Evolutionary conservation across 2,329 filamentous ascomycete genomes (phyloP).

Genomic region (Fusarium clavum): DNA sequence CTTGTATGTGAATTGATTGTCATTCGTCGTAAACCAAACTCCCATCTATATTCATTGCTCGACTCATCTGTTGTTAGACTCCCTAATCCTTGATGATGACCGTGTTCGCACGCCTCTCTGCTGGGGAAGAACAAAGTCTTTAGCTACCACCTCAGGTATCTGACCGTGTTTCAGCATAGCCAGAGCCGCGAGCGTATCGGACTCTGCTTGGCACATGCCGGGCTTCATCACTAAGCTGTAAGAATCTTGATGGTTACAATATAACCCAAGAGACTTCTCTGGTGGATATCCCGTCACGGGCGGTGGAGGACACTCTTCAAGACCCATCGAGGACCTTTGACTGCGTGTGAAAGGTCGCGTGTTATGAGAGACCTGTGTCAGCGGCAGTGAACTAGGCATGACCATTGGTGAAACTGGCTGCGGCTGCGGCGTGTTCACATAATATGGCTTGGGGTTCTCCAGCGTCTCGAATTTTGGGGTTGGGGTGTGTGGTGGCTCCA

Average conservation of each 20-base stretch:
- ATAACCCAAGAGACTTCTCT: slow-evolving; percentile 33
- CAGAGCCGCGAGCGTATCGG: slow-evolving; percentile 43
- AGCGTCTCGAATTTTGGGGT: background rate
- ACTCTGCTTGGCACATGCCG: slow-evolving; percentile 32
- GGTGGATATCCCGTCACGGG: slow-evolving; percentile 40
- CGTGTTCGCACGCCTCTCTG: slow-evolving; percentile 27
- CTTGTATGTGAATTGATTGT: slow-evolving; percentile 16
- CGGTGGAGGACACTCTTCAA: slow-evolving; percentile 38
- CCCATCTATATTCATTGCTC: slow-evolving; percentile 22
- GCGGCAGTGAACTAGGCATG: slow-evolving; percentile 29
- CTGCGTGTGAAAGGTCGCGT: slow-evolving; percentile 37
- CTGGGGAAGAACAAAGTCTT: slow-evolving; percentile 8
- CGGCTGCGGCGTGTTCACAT: slow-evolving; percentile 37
- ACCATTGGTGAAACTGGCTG: slow-evolving; percentile 31
- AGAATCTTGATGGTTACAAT: slow-evolving; percentile 14
- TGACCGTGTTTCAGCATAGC: slow-evolving; percentile 41
- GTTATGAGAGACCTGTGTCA: slow-evolving; percentile 50
- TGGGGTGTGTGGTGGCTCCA: slow-evolving; percentile 45
- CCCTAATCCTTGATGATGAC: slow-evolving; percentile 28
- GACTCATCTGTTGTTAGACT: slow-evolving; percentile 15
- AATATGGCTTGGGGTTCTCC: slow-evolving; percentile 24
- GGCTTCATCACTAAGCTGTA: slow-evolving; percentile 26
- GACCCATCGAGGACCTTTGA: slow-evolving; percentile 18
- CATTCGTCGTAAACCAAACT: slow-evolving; percentile 22
- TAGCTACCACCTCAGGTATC: slow-evolving; percentile 7